A percentile compares a stretch with the other conserved stretches of the same genome.
These are phyloP conservation scores for Asterella californica DNA, from an alignment of 225 moss, liverwort and hornwort species.

Conservation along the genomic window DNA sequence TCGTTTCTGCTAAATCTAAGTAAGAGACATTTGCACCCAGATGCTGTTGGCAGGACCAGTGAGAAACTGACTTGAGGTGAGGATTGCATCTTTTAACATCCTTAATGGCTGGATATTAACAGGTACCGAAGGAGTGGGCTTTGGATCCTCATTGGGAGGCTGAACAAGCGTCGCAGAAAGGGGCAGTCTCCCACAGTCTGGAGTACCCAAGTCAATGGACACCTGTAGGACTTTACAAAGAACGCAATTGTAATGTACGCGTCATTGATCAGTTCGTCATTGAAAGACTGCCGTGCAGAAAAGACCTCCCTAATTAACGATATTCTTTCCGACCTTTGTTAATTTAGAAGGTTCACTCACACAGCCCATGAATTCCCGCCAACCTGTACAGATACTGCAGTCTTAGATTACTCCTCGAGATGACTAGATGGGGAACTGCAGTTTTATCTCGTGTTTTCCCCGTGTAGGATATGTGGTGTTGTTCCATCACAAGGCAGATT, in stretches of 20 bases:
- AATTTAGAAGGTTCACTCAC: not conserved
- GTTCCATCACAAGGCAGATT: too few species aligned
- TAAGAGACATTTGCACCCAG: not conserved
- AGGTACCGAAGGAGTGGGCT: conserved; percentile 98
- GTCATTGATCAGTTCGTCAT: conserved; percentile 77
- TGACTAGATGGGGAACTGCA: not conserved
- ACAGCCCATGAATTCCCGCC: not conserved
- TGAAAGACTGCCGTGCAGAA: conserved; percentile 36
- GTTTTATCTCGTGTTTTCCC: conserved; percentile 9
- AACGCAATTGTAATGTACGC: conserved; percentile 74
- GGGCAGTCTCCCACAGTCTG: conserved; percentile 54
- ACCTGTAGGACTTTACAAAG: conserved; percentile 65
- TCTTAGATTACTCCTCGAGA: not conserved
- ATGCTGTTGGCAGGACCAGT: not conserved
- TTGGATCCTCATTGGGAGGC: conserved; percentile 87
- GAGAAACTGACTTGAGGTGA: not conserved
- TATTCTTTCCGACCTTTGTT: not conserved
- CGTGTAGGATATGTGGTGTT: too few species aligned
- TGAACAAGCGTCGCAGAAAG: conserved; percentile 53
- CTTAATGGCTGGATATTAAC: conserved; percentile 1
- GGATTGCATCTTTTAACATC: not conserved
- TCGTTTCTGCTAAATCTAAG: not conserved
- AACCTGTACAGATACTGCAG: conserved; percentile 20
- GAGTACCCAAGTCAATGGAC: conserved; percentile 96
- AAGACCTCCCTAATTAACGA: conserved; percentile 7